These are phyloP conservation scores for Coemansia sp. DNA, from an alignment of 192 early-diverging fungal species.

Conservation along the genomic window DNA sequence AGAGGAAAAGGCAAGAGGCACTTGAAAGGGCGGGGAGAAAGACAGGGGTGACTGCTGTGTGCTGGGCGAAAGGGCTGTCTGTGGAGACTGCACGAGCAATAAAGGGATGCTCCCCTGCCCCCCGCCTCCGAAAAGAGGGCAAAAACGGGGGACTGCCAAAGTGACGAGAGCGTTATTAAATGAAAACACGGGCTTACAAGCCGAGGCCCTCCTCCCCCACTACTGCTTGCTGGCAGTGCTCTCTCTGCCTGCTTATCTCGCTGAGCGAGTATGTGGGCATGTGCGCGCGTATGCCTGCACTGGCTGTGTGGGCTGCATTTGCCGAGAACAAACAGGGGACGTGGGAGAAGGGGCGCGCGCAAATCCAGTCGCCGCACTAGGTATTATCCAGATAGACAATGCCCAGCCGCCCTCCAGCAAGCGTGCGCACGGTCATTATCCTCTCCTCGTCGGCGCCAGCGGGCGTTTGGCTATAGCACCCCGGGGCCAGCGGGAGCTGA, in stretches of 20 bases:
- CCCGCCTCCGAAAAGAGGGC: constrained; percentile 4
- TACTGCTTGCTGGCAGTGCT: not conserved
- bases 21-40: not conserved
- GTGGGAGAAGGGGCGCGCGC: constrained; percentile 10
- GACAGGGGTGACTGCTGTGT: constrained; percentile 4
- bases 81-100: not conserved
- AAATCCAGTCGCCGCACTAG: constrained; percentile 5
- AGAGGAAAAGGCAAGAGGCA: not conserved
- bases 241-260: not conserved
- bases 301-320: constrained; percentile 7
- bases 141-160: constrained; percentile 2
- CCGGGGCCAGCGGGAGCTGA: not conserved
- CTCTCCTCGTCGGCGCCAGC: not conserved
- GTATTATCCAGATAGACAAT: constrained; percentile 4
- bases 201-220: constrained; percentile 3
- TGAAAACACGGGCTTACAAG: not conserved
- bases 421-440: constrained; percentile 1
- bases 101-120: constrained; percentile 5
- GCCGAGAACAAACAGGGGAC: constrained; percentile 7
- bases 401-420: not conserved
- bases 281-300: constrained; percentile 5
- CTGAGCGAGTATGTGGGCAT: not conserved
- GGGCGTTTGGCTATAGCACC: not conserved
- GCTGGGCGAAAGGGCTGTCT: not conserved
- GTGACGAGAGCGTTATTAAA: not conserved